Conservation (phyloP, 2,329 filamentous ascomycete species). For the Stenocarpella maydis region DNA sequence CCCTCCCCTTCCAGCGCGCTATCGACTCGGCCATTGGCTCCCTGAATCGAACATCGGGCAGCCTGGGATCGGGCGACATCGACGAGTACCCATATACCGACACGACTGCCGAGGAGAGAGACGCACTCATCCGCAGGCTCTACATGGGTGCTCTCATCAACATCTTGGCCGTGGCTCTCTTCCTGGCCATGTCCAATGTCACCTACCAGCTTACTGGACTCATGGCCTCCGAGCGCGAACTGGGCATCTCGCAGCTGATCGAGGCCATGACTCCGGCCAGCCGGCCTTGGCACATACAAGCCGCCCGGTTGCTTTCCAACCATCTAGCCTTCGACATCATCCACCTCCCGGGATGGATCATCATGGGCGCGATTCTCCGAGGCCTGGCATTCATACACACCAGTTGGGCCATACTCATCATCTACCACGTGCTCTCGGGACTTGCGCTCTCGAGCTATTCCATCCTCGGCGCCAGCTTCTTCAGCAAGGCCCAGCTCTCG, state of each 20-base stretch:
- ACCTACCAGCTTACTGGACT: slow-evolving; percentile 88
- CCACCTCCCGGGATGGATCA: slow-evolving; percentile 84
- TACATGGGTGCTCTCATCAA: slow-evolving; percentile 80
- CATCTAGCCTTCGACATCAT: slow-evolving; percentile 82
- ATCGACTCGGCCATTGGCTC: slow-evolving; percentile 70
- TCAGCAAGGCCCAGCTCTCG: slow-evolving; percentile 86
- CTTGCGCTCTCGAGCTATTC: slow-evolving; percentile 81
- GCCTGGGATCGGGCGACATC: slow-evolving; percentile 27
- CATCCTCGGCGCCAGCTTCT: slow-evolving; percentile 82
- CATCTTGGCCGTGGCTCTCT: slow-evolving; percentile 80
- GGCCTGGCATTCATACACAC: slow-evolving; percentile 72
- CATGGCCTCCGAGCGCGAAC: slow-evolving; percentile 84
- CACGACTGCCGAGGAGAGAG: slow-evolving; percentile 71
- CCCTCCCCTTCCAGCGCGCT: slow-evolving; percentile 73
- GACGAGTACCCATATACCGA: slow-evolving; percentile 81
- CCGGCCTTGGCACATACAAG: slow-evolving; percentile 78
- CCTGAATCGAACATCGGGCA: slow-evolving; percentile 37
- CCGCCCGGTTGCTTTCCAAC: slow-evolving; percentile 78
- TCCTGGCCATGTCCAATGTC: slow-evolving; percentile 81
- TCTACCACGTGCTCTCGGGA: slow-evolving; percentile 81
- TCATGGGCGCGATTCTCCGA: slow-evolving; percentile 73
- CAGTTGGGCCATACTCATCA: slow-evolving; percentile 69
- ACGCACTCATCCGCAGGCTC: slow-evolving; percentile 68
- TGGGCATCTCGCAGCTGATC: slow-evolving; percentile 86
- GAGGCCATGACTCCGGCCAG: slow-evolving; percentile 90